Evolutionary conservation across 2,329 filamentous ascomycete genomes (phyloP), one percentile per base, ranked within the genome.

Genomic region (Fonsecaea nubica): DNA sequence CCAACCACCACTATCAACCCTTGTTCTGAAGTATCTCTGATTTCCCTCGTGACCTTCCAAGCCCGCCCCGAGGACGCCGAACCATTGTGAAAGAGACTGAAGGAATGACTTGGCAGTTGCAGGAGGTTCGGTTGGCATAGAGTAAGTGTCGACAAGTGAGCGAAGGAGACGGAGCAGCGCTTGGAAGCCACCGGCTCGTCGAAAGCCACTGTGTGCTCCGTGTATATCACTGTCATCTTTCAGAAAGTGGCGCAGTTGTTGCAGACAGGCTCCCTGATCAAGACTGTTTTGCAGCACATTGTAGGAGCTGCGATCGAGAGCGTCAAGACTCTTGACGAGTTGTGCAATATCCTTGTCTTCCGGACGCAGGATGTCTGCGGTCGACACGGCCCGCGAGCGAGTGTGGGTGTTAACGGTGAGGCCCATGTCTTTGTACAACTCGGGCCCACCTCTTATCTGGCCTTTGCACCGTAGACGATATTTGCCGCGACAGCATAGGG

Each of bases 11-110:
- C 87, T 89, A 65, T 91, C 86, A 35, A 96, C 87, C 71, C 88
- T 85, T 71, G 88, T 89, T 65, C 88, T 86, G 76, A 98, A 98
- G 80, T 94, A 97, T 72, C 91, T 87, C 74, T 90, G 87, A 79
- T 98, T 99, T 21, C 93, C 94, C 55, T 90, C 85, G 77, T 98
- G 93, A 54, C 88, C 88, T 62, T 88, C 86, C 71, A 99, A 85
- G 13, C 89, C 88, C 56, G 90, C 89, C 1, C 91, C 89, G 33
- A 98, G 80, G 13, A 95, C 87, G 36, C 87, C 77, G 65, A 82
- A 68, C 21, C 76, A 72, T 69, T 82, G 80, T 68, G 79, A 87
- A n/a, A 90, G 85, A 8, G 85, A 85, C 74, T 92, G 87, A 18
- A 96, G 81, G 18, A 94, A 81, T 66, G 86, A 84, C 74, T 69